Percentiles rank a stretch among this genome's conserved stretches.
Conservation (phyloP, 2,329 filamentous ascomycete genomes). For the Venturia effusa region DNA sequence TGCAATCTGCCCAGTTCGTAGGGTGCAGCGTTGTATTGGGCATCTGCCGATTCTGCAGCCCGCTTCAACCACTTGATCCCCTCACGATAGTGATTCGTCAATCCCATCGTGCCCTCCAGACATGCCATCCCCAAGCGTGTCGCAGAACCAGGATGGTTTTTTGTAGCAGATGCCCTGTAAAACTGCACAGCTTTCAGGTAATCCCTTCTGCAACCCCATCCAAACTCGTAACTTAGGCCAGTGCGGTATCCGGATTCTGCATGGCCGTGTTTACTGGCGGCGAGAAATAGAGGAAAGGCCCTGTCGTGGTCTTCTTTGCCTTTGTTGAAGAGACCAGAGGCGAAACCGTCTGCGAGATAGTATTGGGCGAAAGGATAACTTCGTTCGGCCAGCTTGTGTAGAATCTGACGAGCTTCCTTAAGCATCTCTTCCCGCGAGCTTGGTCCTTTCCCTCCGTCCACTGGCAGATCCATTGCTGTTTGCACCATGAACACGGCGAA, state of each 20-base stretch:
- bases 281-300: conserved; percentile 84
- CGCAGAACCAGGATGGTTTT: conserved; percentile 92
- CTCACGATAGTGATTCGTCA: conserved; percentile 74
- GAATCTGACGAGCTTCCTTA: conserved; percentile 77
- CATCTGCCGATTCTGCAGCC: conserved; percentile 77
- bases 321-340: conserved; percentile 90
- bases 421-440: conserved; percentile 51
- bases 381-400: conserved; percentile 74
- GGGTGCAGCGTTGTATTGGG: conserved; percentile 84
- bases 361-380: conserved; percentile 97
- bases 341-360: conserved; percentile 88
- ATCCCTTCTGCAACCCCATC: conserved; percentile 88
- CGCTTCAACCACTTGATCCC: conserved; percentile 95
- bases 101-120: conserved; percentile 75
- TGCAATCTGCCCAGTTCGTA: conserved; percentile 85
- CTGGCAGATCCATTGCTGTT: conserved; percentile 53
- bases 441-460: conserved; percentile 16
- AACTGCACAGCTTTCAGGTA: conserved; percentile 89
- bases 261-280: conserved; percentile 93
- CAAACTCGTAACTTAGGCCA: conserved; percentile 93
- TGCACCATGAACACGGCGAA: conserved; percentile 93
- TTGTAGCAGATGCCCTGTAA: conserved; percentile 78
- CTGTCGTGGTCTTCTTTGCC: conserved; percentile 84
- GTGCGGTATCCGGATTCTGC: conserved; percentile 91
- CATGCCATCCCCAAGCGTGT: conserved; percentile 85